Evolutionary conservation across 164 flowering plant species (phyloP).

Genomic region (Umbilicus rupestris): DNA sequence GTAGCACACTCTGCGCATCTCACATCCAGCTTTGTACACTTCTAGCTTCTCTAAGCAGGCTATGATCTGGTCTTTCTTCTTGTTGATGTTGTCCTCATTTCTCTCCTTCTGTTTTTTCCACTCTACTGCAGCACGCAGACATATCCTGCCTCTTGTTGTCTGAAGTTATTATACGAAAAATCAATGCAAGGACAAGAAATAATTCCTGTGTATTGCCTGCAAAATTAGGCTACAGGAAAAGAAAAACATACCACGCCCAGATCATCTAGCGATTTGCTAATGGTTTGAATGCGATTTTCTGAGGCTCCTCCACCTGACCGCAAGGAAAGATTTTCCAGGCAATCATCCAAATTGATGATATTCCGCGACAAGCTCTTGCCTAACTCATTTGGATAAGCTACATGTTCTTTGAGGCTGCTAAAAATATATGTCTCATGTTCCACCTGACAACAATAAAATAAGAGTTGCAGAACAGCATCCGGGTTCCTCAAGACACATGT

Average conservation of each 20-base stretch:
- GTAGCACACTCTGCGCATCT: conserved; percentile 35
- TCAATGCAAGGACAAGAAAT: neutral
- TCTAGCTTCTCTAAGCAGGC: conserved; percentile 21
- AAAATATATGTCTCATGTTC: conserved; percentile 24
- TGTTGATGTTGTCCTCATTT: conserved; percentile 33
- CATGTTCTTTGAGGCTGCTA: conserved; percentile 40
- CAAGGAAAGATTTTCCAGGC: conserved; percentile 30
- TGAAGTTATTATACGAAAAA: conserved; percentile 18
- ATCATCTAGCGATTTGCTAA: conserved; percentile 29
- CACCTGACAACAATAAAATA: conserved; percentile 49
- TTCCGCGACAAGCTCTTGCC: conserved; percentile 27
- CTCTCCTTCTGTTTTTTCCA: conserved; percentile 34
- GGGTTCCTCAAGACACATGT: conserved; percentile 40
- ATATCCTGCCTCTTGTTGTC: conserved; percentile 57
- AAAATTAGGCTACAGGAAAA: neutral
- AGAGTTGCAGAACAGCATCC: conserved; percentile 60
- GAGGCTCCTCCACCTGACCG: conserved; percentile 18
- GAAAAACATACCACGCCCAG: conserved; percentile 51
- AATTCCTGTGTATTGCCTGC: neutral
- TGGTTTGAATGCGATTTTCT: neutral
- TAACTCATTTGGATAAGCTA: conserved; percentile 27
- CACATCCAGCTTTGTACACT: conserved; percentile 29
- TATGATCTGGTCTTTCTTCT: conserved; percentile 28
- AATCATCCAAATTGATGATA: conserved; percentile 23
- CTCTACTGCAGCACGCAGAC: conserved; percentile 66